Percentiles rank a stretch among this genome's conserved stretches.
Conservation (phyloP, 2,329 filamentous ascomycete species). For the Knufia fluminis region DNA sequence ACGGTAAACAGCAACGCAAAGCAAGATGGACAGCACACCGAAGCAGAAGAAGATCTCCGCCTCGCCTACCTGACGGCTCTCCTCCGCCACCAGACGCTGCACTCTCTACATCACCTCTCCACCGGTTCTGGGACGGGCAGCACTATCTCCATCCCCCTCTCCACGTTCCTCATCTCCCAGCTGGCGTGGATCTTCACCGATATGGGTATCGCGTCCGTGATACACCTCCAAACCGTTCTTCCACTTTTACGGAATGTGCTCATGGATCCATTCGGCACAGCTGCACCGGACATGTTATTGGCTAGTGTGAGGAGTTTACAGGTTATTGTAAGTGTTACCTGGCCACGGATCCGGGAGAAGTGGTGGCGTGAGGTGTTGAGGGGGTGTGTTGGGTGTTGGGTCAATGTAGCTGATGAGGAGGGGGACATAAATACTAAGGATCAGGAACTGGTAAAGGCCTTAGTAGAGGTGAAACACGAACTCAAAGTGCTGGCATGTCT, state of each 20-base stretch:
- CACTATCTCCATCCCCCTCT: slow-evolving; percentile 40
- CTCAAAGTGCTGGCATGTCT: slow-evolving; percentile 25
- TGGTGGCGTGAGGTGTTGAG: slow-evolving; percentile 58
- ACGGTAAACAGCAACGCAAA: neutral
- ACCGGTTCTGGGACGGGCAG: slow-evolving; percentile 35
- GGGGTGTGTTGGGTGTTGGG: slow-evolving; percentile 54
- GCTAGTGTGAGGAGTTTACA: slow-evolving; percentile 48
- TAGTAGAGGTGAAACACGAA: slow-evolving; percentile 24
- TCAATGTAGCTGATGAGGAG: slow-evolving; percentile 40
- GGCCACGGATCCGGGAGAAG: slow-evolving; percentile 53
- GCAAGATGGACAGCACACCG: neutral
- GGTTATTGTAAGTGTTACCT: slow-evolving; percentile 52
- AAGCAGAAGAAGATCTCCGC: slow-evolving; percentile 30
- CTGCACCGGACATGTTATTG: slow-evolving; percentile 45
- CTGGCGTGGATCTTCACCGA: slow-evolving; percentile 25
- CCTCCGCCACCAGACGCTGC: slow-evolving; percentile 34
- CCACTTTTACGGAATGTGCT: slow-evolving; percentile 58
- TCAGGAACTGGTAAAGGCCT: neutral
- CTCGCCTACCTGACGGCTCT: slow-evolving; percentile 37
- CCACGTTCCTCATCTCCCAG: slow-evolving; percentile 33
- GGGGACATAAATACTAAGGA: too few relatives aligned
- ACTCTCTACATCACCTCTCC: slow-evolving; percentile 35
- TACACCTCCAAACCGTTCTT: slow-evolving; percentile 51
- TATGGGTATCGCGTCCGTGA: slow-evolving; percentile 31
- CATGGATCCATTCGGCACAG: slow-evolving; percentile 57